Evolutionary conservation across 1,139 yeast genomes (phyloP), one percentile per base, ranked within the genome.

Genomic region (Debaryomyces psychrophilus): DNA sequence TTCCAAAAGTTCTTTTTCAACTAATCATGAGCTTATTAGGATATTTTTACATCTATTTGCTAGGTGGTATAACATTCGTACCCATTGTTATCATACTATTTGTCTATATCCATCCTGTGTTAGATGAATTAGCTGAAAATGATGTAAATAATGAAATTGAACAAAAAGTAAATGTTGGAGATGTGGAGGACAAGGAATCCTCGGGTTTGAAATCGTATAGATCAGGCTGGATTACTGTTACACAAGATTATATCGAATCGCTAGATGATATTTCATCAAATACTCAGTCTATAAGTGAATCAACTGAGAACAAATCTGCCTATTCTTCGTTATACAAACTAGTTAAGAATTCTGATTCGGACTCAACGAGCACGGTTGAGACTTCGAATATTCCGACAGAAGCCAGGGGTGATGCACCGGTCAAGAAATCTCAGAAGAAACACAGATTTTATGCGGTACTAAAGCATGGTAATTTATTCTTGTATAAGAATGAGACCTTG

Each of bases 401-500:
- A 8, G 14, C 25, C 9, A 41, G 35, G 31, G 20, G 17, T 12
- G 49, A 44, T 12, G 14, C 47, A 5, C 33, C 49, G 5, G 45
- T 46, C 5, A 58, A 56, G 15, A 50, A 52, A 8, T 53, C 64
- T 4, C 65, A 69, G 27, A 77, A 74, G 55, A 85, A 82, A 54
- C 87, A 84, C 58, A 70, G 83, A 37, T 86, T 81, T 55, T 86
- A 69, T 61, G 90, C 85, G 2, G 82, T 85, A 1, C 65, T 87
- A 46, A 85, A 86, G 54, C 97, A 90, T 58, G 96, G 97, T 0
- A 90, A 90, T 58, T 67, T 93, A 46, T 89, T 92, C 58, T 70
- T 93, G 9, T 92, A 88, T 66, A 82, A 82, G 53, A 88, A 85
- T 56, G 86, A 86, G 51, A 71, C 75, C 43, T 73, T 83, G 58